Evolutionary conservation across 805 yeast genomes (phyloP).

Genomic region (Wickerhamiella bombiphila): DNA sequence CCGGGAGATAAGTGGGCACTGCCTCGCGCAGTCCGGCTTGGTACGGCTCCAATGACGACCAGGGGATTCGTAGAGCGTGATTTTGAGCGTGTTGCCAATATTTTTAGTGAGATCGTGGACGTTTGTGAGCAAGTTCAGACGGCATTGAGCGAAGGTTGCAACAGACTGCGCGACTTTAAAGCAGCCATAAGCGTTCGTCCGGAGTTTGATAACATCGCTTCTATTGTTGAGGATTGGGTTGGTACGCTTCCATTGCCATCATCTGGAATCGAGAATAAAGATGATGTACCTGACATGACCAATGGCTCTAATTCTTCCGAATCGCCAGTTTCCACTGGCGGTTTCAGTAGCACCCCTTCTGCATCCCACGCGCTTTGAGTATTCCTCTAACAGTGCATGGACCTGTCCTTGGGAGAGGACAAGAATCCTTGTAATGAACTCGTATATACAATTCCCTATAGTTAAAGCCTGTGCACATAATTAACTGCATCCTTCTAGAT

Average conservation of each 20-base stretch:
- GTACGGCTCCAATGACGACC: conserved; percentile 97
- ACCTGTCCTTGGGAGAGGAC: too few relatives aligned
- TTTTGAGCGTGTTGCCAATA: conserved; percentile 61
- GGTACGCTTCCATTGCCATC: conserved; percentile 11
- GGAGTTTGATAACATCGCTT: conserved; percentile 16
- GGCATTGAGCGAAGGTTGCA: conserved; percentile 75
- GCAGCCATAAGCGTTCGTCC: conserved; percentile 40
- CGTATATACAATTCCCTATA: too few relatives aligned
- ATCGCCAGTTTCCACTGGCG: too few relatives aligned
- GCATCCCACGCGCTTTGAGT: too few relatives aligned
- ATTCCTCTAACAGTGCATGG: too few relatives aligned
- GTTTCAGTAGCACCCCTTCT: too few relatives aligned
- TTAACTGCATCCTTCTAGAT: too few relatives aligned
- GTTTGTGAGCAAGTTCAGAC: conserved; percentile 64
- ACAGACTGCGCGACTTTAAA: conserved; percentile 91
- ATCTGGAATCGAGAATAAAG: too few relatives aligned
- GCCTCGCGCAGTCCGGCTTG: conserved; percentile 93
- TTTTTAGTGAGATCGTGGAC: conserved; percentile 38
- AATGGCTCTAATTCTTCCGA: too few relatives aligned
- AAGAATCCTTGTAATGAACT: too few relatives aligned
- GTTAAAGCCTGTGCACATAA: too few relatives aligned
- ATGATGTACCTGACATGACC: too few relatives aligned
- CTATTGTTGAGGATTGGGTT: conserved; percentile 17
- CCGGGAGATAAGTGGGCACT: conserved; percentile 96
- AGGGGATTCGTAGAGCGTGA: conserved; percentile 87